Conservation (phyloP, 768 basidiomycete genomes). For the Kwoniella mangroviensis region DNA sequence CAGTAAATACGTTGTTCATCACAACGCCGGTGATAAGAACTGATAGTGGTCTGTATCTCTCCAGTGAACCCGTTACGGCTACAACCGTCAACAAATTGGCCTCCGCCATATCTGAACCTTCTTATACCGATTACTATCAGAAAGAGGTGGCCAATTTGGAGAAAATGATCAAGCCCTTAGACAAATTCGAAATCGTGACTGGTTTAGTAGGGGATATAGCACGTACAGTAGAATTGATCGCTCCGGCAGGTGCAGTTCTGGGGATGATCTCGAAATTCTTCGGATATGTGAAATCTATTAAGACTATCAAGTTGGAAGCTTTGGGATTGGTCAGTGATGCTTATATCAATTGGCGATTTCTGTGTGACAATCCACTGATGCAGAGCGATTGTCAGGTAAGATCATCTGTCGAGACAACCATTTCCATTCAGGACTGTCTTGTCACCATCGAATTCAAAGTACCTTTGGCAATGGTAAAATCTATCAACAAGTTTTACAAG, state of each 20-base stretch:
- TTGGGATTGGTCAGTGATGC: constrained; percentile 3
- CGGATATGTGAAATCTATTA: not conserved
- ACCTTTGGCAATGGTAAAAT: not conserved
- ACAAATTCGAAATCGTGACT: not conserved
- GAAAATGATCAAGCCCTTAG: not conserved
- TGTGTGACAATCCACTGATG: too few species aligned
- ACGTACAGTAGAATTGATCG: not conserved
- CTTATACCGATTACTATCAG: not conserved
- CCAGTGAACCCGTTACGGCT: too few species aligned
- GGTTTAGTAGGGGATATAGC: not conserved
- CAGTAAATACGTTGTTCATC: too few species aligned
- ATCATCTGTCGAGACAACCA: not conserved
- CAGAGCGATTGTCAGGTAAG: not conserved
- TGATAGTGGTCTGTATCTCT: too few species aligned
- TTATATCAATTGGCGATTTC: too few species aligned
- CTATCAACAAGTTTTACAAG: constrained; percentile 3
- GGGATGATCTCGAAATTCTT: not conserved
- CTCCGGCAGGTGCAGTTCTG: constrained; percentile 1
- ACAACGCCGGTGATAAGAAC: too few species aligned
- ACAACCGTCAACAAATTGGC: not conserved
- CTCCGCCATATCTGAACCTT: not conserved
- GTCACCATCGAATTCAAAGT: not conserved
- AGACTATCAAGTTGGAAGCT: constrained; percentile 1
- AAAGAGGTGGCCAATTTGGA: not conserved
- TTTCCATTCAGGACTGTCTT: not conserved